phyloP scores from a whole-genome alignment of 75 land plant species.

The Selaginella tamariscina region DNA sequence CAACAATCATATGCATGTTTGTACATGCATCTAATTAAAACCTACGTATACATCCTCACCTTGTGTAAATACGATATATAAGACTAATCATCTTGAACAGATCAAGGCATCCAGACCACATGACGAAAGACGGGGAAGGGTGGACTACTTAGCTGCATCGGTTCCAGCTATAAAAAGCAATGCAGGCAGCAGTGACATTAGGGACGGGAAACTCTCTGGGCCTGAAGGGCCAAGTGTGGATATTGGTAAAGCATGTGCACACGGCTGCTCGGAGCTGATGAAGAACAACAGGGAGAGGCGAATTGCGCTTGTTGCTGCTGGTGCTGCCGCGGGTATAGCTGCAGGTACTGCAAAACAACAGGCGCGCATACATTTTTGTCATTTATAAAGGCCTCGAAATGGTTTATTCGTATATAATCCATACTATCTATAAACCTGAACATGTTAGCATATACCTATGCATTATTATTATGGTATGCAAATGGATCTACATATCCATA shows the following conservation, averaged over 20 bases:
- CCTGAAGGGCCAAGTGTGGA: slow-evolving; percentile 12
- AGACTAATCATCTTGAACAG: no score
- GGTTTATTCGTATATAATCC: background rate
- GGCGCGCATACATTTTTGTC: no score
- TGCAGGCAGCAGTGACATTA: slow-evolving; percentile 6
- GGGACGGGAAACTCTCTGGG: slow-evolving; percentile 7
- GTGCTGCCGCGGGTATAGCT: slow-evolving; percentile 9
- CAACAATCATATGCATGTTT: no score
- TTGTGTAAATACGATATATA: no score
- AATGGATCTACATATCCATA: background rate
- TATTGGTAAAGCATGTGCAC: slow-evolving; percentile 8
- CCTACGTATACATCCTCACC: no score
- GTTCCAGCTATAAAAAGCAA: background rate
- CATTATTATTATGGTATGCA: background rate
- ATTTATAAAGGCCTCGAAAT: background rate
- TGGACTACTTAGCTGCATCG: slow-evolving; percentile 5
- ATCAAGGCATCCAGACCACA: slow-evolving; percentile 6
- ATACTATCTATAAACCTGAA: background rate
- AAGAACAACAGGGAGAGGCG: slow-evolving; percentile 10
- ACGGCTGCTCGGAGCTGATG: slow-evolving; percentile 12
- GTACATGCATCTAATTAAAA: no score
- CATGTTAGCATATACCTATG: no score
- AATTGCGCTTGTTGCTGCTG: background rate
- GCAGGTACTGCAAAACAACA: no score
- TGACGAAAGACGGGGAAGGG: slow-evolving; percentile 17